Base-by-base conservation (phyloP, 1,284 basidiomycete species). In the Schizophyllum amplum region DNA sequence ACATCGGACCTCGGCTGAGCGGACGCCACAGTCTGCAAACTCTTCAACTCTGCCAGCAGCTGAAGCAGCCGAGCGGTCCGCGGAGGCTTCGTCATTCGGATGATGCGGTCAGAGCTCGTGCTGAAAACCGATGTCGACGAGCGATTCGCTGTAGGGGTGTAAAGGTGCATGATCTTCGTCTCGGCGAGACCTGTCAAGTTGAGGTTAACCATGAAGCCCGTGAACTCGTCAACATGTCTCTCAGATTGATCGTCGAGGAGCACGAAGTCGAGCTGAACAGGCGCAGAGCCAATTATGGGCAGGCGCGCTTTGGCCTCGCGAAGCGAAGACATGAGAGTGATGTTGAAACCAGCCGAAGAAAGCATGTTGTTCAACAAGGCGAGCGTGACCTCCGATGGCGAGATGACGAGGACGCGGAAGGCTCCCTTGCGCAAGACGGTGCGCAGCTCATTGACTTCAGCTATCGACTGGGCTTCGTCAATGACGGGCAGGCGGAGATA, bases 51-150 rank as follows among this genome's bases (percentile, higher is more conserved):
- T 4, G 82, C 83, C 11, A 87, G 72, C n/a, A 77, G 77, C 62
- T 85, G 83, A 33, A 87, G 71, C 46, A 87, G 67, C 47, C 82
- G 75, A 1, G 75, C 72, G 63, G 76, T 79, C 59, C 85, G 74
- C 11, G 84, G 83, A 0, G 85, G 85, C 66, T 87, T 88, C 15
- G 83, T 86, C 75, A 87, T 80, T 60, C 83, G 81, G 24, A 82
- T 71, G 9, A 87, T 77, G n/a, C 81, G 81, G 1, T 79, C 74
- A 20, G 75, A 77, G 53, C 73, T 74, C 60, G 70, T 80, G 52
- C 72, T 75, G 33, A 78, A 78, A 23, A 80, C 71, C 1, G 76
- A 69, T 52, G 77, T 75, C 3, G 79, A 72, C 33, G 78, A 71
- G 57, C 75, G 77, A 52, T 74, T 71, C 24, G 81, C 80, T 0